These are phyloP conservation scores for Nicotiana undulata DNA, from an alignment of 257 asterid species.

Conservation along the genomic window DNA sequence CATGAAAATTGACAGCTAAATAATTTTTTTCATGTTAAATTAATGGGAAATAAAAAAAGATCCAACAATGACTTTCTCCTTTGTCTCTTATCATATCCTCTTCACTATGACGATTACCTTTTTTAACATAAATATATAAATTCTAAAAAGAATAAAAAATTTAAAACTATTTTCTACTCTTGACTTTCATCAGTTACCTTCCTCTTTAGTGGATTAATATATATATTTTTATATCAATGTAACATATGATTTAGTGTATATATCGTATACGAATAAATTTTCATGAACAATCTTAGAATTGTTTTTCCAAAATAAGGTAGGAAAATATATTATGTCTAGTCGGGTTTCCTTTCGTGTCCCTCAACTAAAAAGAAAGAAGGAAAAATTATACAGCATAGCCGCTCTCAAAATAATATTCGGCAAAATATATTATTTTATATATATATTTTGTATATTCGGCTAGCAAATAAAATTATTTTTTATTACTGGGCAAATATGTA, in stretches of 20 bases:
- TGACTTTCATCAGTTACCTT: not conserved
- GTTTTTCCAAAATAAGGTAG: not conserved
- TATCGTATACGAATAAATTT: not conserved
- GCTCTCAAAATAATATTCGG: too few relatives aligned
- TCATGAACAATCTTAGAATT: not conserved
- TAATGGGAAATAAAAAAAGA: not conserved
- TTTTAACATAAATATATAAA: too few relatives aligned
- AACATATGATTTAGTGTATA: not conserved
- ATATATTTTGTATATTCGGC: too few relatives aligned
- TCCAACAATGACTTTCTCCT: not conserved
- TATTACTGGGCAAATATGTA: too few relatives aligned
- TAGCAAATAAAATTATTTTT: too few relatives aligned
- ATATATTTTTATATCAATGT: too few relatives aligned
- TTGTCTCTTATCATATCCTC: not conserved
- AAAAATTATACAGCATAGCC: too few relatives aligned
- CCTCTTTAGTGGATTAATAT: not conserved
- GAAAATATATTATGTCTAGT: not conserved
- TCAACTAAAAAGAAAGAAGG: not conserved
- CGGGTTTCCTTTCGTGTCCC: not conserved
- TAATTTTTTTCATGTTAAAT: not conserved
- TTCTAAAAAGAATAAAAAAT: too few relatives aligned
- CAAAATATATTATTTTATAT: too few relatives aligned
- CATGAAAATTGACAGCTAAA: slow-evolving; percentile 1
- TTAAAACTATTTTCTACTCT: not conserved
- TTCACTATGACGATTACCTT: not conserved